Conservation (phyloP, 1,139 yeast species). For the Yamadazyma atmosphaerica region DNA sequence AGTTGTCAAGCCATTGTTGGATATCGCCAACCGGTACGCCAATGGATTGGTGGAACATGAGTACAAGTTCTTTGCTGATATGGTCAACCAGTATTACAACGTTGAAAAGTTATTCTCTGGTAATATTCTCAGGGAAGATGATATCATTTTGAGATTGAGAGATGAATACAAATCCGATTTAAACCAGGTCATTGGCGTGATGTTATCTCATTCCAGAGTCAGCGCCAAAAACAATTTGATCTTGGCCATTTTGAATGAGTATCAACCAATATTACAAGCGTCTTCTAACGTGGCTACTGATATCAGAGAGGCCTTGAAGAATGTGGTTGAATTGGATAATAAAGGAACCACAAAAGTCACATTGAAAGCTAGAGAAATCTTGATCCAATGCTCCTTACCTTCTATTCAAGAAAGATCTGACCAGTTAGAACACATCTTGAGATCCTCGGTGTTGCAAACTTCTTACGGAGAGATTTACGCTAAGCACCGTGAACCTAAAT, state of each 20-base stretch:
- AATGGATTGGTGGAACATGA: slow-evolving; percentile 85
- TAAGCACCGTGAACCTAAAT: slow-evolving; percentile 79
- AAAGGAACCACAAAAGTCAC: slow-evolving; percentile 92
- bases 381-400: slow-evolving; percentile 95
- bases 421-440: slow-evolving; percentile 92
- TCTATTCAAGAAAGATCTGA: slow-evolving; percentile 95
- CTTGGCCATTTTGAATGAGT: slow-evolving; percentile 78
- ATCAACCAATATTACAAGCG: slow-evolving; percentile 73
- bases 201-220: slow-evolving; percentile 88
- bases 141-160: slow-evolving; percentile 79
- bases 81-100: slow-evolving; percentile 70
- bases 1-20: slow-evolving; percentile 70
- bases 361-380: slow-evolving; percentile 92
- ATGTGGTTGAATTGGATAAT: slow-evolving; percentile 82
- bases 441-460: slow-evolving; percentile 87
- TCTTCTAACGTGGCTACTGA: slow-evolving; percentile 67
- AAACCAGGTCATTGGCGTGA: slow-evolving; percentile 66
- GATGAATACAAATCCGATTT: slow-evolving; percentile 83
- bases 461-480: slow-evolving; percentile 81
- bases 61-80: slow-evolving; percentile 65
- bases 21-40: slow-evolving; percentile 67
- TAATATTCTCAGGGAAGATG: slow-evolving; percentile 75
- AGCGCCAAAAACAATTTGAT: slow-evolving; percentile 90
- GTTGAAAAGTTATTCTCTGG: slow-evolving; percentile 81
- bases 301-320: slow-evolving; percentile 70